Evolutionary conservation across 208 protist species (phyloP).

Genomic region (Leishmania martiniquensis): DNA sequence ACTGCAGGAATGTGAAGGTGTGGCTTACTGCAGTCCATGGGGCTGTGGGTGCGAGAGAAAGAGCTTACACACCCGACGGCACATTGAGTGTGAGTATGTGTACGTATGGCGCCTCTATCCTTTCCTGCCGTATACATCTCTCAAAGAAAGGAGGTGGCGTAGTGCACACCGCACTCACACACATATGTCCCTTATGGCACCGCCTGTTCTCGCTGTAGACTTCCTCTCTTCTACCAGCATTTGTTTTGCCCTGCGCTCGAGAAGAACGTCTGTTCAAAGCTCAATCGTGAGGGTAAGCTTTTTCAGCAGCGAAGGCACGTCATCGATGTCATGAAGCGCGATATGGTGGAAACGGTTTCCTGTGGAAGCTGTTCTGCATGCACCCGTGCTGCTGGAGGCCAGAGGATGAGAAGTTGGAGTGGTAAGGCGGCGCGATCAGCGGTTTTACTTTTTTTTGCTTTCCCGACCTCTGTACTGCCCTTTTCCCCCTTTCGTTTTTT

Average conservation of each 20-base stretch:
- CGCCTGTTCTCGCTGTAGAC: neutral
- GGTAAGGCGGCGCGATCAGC: neutral
- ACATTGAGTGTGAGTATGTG: neutral
- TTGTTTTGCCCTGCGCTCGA: neutral
- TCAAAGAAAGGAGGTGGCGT: conserved; percentile 8
- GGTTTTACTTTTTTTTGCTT: conserved; percentile 1
- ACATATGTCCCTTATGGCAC: neutral
- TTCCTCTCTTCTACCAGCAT: neutral
- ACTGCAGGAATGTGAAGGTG: neutral
- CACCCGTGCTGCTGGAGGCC: neutral
- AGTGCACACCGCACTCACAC: neutral
- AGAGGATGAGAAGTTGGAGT: neutral
- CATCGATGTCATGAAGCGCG: neutral
- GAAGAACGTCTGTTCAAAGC: neutral
- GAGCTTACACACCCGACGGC: neutral
- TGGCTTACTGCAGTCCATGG: neutral
- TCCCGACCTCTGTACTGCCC: conserved; percentile 13
- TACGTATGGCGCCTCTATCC: neutral
- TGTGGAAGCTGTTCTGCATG: neutral
- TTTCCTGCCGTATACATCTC: neutral
- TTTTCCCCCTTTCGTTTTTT: conserved; percentile 16
- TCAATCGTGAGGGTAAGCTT: neutral
- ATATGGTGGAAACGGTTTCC: neutral
- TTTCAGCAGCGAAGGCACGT: neutral
- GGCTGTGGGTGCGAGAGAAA: neutral